phyloP scores from a whole-genome alignment of 768 basidiomycete genomes.

The Tricholoma sp. region DNA sequence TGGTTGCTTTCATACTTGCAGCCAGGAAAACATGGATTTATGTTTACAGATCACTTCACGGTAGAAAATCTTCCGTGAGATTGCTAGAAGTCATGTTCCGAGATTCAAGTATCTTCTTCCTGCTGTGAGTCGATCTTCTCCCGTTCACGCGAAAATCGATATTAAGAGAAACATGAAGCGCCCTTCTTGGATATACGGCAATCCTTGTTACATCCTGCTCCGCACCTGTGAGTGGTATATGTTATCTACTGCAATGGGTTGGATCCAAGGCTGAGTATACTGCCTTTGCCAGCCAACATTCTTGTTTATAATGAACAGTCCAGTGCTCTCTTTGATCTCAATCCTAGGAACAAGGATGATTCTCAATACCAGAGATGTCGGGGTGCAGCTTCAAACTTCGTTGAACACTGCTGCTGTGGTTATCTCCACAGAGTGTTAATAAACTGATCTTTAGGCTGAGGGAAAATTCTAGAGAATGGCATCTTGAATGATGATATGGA shows the following conservation, averaged over 20 bases:
- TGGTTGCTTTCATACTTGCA: background rate
- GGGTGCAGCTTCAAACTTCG: background rate
- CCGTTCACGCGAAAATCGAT: background rate
- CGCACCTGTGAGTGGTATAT: background rate
- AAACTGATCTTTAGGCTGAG: background rate
- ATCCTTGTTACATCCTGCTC: background rate
- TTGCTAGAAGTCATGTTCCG: background rate
- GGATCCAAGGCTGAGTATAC: background rate
- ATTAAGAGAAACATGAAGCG: background rate
- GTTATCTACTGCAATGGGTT: background rate
- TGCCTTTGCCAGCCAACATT: background rate
- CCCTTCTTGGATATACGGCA: background rate
- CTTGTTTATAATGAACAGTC: background rate
- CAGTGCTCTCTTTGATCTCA: background rate
- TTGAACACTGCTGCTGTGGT: background rate
- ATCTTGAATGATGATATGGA: too few species aligned
- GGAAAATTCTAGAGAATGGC: background rate
- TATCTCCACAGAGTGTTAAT: background rate
- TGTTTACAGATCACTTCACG: background rate
- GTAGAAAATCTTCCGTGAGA: background rate
- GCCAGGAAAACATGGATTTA: background rate
- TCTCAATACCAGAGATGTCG: background rate
- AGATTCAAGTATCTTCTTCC: background rate
- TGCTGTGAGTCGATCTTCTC: background rate
- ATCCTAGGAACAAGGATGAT: background rate